phyloP scores from a whole-genome alignment of 805 yeast species.

The Cyberlindnera japonica region DNA sequence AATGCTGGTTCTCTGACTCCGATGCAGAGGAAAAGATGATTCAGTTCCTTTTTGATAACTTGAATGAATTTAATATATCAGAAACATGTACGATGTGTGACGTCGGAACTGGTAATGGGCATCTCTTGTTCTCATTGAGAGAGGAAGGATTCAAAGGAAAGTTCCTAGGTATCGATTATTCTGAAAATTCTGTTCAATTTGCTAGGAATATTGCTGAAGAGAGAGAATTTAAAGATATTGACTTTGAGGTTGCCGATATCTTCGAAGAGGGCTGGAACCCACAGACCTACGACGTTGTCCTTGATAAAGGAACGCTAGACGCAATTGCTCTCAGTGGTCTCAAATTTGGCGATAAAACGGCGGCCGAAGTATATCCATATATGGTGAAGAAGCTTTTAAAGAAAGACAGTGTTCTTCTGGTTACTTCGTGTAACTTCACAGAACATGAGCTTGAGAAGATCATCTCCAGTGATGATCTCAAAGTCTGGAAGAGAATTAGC shows the following conservation, averaged over 20 bases:
- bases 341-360: conserved; percentile 42
- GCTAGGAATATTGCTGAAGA: conserved; percentile 55
- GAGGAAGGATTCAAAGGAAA: conserved; percentile 61
- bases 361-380: conserved; percentile 57
- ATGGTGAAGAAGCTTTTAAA: conserved; percentile 57
- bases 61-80: conserved; percentile 33
- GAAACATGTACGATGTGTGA: conserved; percentile 53
- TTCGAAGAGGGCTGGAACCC: conserved; percentile 38
- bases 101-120: conserved; percentile 97
- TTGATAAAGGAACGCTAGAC: conserved; percentile 95
- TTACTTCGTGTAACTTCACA: conserved; percentile 94
- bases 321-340: conserved; percentile 86
- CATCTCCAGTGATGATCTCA: conserved; percentile 42
- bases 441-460: conserved; percentile 64
- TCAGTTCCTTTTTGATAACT: conserved; percentile 57
- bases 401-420: conserved; percentile 55
- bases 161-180: conserved; percentile 81
- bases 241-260: conserved; percentile 69
- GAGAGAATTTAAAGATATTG: conserved; percentile 35
- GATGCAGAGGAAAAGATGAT: conserved; percentile 85
- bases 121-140: conserved; percentile 63
- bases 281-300: conserved; percentile 61
- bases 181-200: conserved; percentile 73
- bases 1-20: conserved; percentile 95
- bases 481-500: conserved; percentile 60